phyloP scores from a whole-genome alignment of 345 rosid genomes.

The Schrenkiella parvula region DNA sequence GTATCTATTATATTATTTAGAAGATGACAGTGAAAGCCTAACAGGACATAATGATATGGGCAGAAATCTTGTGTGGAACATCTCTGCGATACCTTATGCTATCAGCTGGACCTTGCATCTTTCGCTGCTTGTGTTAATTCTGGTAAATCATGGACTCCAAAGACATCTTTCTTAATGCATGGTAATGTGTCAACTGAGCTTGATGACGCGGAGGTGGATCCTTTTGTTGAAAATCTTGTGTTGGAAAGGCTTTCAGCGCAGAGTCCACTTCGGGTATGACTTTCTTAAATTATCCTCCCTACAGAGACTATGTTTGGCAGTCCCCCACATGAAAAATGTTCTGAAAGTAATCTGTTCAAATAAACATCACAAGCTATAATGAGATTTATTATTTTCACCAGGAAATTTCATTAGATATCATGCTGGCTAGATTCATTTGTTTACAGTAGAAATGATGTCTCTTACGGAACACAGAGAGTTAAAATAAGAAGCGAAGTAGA shows the following conservation, averaged over 20 bases:
- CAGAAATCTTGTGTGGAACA: conserved; percentile 88
- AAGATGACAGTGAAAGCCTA: conserved; percentile 27
- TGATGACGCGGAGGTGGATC: conserved; percentile 55
- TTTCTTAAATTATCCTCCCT: background rate
- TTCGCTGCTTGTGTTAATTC: conserved; percentile 86
- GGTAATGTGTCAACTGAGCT: conserved; percentile 43
- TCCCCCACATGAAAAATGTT: background rate
- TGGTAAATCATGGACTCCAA: conserved; percentile 77
- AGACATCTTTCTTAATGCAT: conserved; percentile 59
- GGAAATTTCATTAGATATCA: background rate
- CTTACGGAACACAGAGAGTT: background rate
- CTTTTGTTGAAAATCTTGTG: conserved; percentile 90
- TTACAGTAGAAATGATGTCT: background rate
- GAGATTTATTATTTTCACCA: background rate
- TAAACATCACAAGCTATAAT: background rate
- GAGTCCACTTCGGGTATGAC: conserved; percentile 84
- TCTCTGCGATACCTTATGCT: conserved; percentile 81
- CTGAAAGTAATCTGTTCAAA: background rate
- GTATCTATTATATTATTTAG: background rate
- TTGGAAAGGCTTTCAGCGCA: conserved; percentile 94
- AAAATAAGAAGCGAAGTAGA: background rate
- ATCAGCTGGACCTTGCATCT: conserved; percentile 82
- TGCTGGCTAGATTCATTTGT: background rate
- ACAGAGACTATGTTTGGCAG: conserved; percentile 5
- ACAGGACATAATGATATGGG: conserved; percentile 29